Conservation (phyloP, 345 rosid species). For the Leavenworthia alabamica region DNA sequence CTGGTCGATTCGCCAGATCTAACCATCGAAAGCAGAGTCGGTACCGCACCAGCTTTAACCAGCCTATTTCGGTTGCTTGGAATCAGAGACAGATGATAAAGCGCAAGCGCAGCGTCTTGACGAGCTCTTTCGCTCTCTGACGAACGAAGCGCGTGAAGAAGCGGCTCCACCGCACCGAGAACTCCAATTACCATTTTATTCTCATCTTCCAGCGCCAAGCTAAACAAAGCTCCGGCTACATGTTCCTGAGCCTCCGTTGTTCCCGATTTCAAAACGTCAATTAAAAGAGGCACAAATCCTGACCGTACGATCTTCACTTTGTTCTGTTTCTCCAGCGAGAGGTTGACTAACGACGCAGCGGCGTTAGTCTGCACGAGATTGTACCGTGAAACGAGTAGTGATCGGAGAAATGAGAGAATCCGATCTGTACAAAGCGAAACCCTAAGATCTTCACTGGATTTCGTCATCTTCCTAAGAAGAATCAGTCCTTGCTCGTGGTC, state of each 20-base stretch:
- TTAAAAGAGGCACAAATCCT: slow-evolving; percentile 58
- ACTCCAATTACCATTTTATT: slow-evolving; percentile 86
- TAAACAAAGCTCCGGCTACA: slow-evolving; percentile 76
- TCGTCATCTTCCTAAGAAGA: slow-evolving; percentile 54
- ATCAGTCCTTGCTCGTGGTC: slow-evolving; percentile 60
- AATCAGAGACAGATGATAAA: slow-evolving; percentile 66
- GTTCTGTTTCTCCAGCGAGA: slow-evolving; percentile 65
- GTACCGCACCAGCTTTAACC: slow-evolving; percentile 59
- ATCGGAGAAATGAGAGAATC: slow-evolving; percentile 45
- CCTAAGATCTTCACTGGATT: slow-evolving; percentile 44
- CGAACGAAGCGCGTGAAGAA: slow-evolving; percentile 57
- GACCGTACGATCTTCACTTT: slow-evolving; percentile 70
- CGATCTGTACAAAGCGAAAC: slow-evolving; percentile 48
- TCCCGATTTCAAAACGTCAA: slow-evolving; percentile 68
- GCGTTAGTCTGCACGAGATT: slow-evolving; percentile 63
- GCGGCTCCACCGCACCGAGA: slow-evolving; percentile 75
- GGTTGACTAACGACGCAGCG: slow-evolving; percentile 67
- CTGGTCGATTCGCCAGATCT: slow-evolving; percentile 44
- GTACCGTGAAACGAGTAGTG: slow-evolving; percentile 58
- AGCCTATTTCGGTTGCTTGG: slow-evolving; percentile 59
- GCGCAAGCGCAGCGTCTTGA: slow-evolving; percentile 62
- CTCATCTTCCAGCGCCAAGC: slow-evolving; percentile 74
- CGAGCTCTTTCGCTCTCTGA: slow-evolving; percentile 59
- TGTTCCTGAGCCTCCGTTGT: slow-evolving; percentile 72
- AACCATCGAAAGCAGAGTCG: slow-evolving; percentile 51